A percentile compares a stretch with the other conserved stretches of the same genome.
Conservation (phyloP, 192 early-diverging fungal species). For the Haplosporangium gracile region DNA sequence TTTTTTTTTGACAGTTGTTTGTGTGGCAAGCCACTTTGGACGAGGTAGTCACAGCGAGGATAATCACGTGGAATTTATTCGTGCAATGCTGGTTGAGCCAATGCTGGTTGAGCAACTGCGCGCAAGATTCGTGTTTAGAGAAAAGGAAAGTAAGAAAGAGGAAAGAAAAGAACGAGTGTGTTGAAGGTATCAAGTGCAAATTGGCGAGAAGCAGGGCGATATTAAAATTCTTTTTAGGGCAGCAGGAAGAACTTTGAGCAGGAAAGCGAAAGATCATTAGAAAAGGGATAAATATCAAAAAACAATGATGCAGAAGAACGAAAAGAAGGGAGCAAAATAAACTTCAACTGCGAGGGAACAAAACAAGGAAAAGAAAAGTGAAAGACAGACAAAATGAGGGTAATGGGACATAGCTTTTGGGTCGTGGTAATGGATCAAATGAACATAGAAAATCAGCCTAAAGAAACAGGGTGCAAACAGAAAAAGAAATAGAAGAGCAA, state of each 20-base stretch:
- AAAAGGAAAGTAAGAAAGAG: conserved; percentile 1
- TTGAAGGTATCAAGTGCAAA: neutral
- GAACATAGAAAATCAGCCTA: conserved; percentile 4
- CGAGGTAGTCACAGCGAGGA: neutral
- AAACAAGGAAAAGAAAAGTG: neutral
- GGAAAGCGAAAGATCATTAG: neutral
- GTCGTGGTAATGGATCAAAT: conserved; percentile 9
- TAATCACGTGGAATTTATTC: neutral
- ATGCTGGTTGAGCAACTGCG: neutral
- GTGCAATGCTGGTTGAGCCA: neutral
- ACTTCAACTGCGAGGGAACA: neutral
- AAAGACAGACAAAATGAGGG: neutral
- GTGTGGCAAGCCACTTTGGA: neutral
- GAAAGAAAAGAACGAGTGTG: neutral
- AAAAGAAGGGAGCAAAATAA: conserved; percentile 4
- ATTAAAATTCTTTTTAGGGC: neutral
- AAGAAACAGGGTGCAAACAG: neutral
- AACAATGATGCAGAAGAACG: conserved; percentile 11
- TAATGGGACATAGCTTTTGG: conserved; percentile 25
- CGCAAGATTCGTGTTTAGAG: neutral
- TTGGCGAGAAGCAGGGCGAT: neutral
- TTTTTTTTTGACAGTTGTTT: conserved; percentile 8
- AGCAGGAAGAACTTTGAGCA: neutral
- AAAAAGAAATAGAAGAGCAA: neutral
- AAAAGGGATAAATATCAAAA: conserved; percentile 5